Conservation (phyloP, 192 early-diverging fungal genomes). For the Backusella circina region DNA sequence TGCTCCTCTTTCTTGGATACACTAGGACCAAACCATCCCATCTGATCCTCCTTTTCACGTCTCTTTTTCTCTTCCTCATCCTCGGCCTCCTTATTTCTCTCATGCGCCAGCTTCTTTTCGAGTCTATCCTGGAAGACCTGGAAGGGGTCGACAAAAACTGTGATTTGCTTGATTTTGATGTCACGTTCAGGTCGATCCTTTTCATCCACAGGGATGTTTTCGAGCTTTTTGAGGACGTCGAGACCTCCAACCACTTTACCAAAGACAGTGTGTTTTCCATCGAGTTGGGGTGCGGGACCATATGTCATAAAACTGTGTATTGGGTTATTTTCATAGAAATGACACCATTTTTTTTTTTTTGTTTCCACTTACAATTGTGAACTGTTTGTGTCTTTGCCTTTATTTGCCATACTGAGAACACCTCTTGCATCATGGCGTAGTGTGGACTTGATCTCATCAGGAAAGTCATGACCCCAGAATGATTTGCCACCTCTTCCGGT, state of each 20-base stretch:
- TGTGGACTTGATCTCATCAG: conserved; percentile 65
- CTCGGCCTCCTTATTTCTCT: conserved; percentile 35
- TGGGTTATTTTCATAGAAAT: not conserved
- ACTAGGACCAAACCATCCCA: conserved; percentile 71
- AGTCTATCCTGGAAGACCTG: conserved; percentile 67
- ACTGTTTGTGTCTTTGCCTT: conserved; percentile 85
- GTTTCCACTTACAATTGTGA: conserved; percentile 64
- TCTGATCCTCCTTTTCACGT: conserved; percentile 56
- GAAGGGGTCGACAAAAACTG: conserved; percentile 84
- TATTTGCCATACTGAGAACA: conserved; percentile 94
- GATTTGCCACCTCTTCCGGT: conserved; percentile 88
- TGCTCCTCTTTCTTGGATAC: conserved; percentile 29
- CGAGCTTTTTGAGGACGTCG: conserved; percentile 77
- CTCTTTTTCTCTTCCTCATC: conserved; percentile 43
- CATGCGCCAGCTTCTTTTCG: conserved; percentile 58
- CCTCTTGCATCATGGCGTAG: conserved; percentile 79
- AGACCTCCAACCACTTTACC: conserved; percentile 89
- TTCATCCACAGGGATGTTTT: conserved; percentile 66
- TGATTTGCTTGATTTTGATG: conserved; percentile 71
- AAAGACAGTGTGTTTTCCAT: conserved; percentile 92
- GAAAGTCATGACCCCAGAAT: conserved; percentile 62
- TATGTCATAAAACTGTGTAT: conserved; percentile 60
- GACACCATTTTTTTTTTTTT: conserved; percentile 15
- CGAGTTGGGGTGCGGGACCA: conserved; percentile 60
- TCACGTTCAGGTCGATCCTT: conserved; percentile 68